These are phyloP conservation scores for Cryphonectria nitschkei DNA, from an alignment of 2,329 filamentous ascomycete species.

Conservation along the genomic window DNA sequence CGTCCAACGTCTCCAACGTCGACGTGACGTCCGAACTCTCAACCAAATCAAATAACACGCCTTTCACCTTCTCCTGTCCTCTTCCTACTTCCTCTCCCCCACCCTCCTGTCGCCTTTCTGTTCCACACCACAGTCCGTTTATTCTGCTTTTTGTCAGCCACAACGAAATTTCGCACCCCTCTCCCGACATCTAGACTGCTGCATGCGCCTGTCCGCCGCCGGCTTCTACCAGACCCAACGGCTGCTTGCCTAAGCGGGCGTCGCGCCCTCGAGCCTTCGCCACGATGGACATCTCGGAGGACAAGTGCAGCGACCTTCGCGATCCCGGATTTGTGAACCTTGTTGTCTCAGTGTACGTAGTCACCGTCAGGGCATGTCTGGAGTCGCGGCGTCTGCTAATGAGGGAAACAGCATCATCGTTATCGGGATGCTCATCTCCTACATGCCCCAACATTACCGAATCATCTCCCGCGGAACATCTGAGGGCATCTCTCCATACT, in stretches of 20 bases:
- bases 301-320: conserved; percentile 56
- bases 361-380: neutral
- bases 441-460: conserved; percentile 91
- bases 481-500: conserved; percentile 94
- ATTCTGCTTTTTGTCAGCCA: neutral
- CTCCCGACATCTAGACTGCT: neutral
- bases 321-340: conserved; percentile 59
- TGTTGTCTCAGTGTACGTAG: conserved; percentile 57
- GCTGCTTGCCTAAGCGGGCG: conserved; percentile 5
- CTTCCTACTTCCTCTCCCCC: neutral
- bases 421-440: conserved; percentile 86
- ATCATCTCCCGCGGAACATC: conserved; percentile 86
- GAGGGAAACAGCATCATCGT: conserved; percentile 65
- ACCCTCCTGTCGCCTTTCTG: neutral
- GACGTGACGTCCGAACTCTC: conserved; percentile 1
- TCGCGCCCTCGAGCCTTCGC: neutral
- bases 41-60: neutral
- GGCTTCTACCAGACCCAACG: neutral
- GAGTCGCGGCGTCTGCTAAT: conserved; percentile 30
- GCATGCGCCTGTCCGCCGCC: neutral
- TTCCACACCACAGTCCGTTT: neutral
- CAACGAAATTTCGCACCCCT: neutral
- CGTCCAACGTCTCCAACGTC: neutral
- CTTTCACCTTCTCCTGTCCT: neutral
- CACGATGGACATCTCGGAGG: conserved; percentile 40